These are phyloP conservation scores for Skeletonema grethae DNA, from an alignment of 108 stramenopile species.

Conservation along the genomic window DNA sequence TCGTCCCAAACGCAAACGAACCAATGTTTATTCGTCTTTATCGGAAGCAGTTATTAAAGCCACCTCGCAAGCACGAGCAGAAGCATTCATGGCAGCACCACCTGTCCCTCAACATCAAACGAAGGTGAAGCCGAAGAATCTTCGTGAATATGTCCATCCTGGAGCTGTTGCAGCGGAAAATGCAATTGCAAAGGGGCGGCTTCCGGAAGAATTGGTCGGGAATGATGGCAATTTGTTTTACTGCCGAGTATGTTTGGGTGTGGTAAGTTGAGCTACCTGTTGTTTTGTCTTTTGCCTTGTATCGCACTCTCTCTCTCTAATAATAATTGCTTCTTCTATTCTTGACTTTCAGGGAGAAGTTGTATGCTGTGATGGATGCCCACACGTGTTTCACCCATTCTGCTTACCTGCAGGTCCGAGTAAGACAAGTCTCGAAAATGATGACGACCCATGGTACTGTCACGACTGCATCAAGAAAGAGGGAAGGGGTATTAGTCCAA, in stretches of 20 bases:
- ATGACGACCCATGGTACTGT: slow-evolving; percentile 89
- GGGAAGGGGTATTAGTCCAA: slow-evolving; percentile 17
- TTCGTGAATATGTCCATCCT: slow-evolving; percentile 6
- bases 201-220: slow-evolving; percentile 28
- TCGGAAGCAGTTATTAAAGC: slow-evolving; percentile 20
- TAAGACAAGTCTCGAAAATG: slow-evolving; percentile 57
- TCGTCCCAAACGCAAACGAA: slow-evolving; percentile 19
- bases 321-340: too few species aligned
- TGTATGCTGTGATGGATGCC: slow-evolving; percentile 88
- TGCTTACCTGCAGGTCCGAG: slow-evolving; percentile 63
- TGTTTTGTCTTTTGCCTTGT: too few species aligned
- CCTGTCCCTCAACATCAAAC: slow-evolving; percentile 1
- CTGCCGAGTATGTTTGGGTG: slow-evolving; percentile 64
- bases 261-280: slow-evolving; percentile 5
- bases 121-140: background rate
- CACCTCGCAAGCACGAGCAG: slow-evolving; percentile 4
- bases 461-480: slow-evolving; percentile 55
- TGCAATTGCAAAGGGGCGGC: background rate
- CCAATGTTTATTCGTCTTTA: slow-evolving; percentile 12
- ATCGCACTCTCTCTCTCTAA: too few species aligned
- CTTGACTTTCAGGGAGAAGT: slow-evolving; percentile 54
- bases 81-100: slow-evolving; percentile 2
- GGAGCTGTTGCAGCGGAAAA: slow-evolving; percentile 5
- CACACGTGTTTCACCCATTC: slow-evolving; percentile 69
- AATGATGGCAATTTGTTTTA: slow-evolving; percentile 82